Base-by-base conservation (phyloP, 2,329 filamentous ascomycete species). In the Aspergillus felis region DNA sequence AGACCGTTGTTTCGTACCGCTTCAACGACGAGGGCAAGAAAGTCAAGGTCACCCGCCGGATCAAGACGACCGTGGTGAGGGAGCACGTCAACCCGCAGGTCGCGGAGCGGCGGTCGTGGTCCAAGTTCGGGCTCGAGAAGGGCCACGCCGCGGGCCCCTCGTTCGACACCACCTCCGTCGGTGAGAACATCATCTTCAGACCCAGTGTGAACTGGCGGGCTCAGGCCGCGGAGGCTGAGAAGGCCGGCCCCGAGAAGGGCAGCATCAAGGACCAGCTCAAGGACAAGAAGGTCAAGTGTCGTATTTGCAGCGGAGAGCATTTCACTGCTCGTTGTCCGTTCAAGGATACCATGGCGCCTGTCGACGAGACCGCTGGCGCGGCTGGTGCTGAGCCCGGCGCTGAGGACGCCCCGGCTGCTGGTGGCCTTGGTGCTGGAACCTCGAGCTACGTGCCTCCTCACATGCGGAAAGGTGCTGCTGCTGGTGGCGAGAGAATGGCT, bases 211-310 rank as follows among this genome's bases (percentile, higher is more conserved):
- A 95, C 83, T 99, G 92, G 92, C 93, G 92, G 82, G 90, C 90
- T 66, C 88, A 89, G 74, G 90, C 91, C 79, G 89, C 89, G 74
- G 90, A 93, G 69, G 74, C 64, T n/a, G 76, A 79, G 71, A 79
- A 79, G 75, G 75, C 73, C 24, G 76, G 74, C 51, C 71, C 71
- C 60, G 75, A 77, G 79, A 84, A 86, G 79, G 85, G 86, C 73
- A 79, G 81, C 72, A 82, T 87, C 77, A 84, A 85, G 74, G 81
- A 84, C 61, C 80, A 83, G 70, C 84, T 97, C 72, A 96, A 94
- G 86, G 92, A 97, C 82, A 96, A 97, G 86, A 95, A 97, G 82
- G 95, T 99, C 83, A 97, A 97, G 85, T 99, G 94, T 80, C 90
- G 94, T 84, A 97, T 99, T 75, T 99, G 94, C 82, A 90, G 88